Percentiles rank a stretch among this genome's conserved stretches.
Conservation (phyloP, 2,329 filamentous ascomycete genomes). For the Fusarium citri region DNA sequence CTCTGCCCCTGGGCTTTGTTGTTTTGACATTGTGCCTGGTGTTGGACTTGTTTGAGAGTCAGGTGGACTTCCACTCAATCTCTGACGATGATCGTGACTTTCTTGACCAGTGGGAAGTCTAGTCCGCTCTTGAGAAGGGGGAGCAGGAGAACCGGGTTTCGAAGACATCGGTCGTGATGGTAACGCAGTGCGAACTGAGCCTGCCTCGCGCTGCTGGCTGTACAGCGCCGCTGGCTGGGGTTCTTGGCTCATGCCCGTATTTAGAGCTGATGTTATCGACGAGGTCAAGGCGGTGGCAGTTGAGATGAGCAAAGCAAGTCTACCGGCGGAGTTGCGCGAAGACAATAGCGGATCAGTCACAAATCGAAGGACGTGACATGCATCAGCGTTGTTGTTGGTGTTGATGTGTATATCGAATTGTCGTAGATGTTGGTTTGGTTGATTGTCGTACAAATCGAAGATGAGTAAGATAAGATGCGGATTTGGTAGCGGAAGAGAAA, state of each 20-base stretch:
- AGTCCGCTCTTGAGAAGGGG: slow-evolving; percentile 36
- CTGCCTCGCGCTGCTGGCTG: slow-evolving; percentile 49
- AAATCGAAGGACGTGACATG: slow-evolving; percentile 32
- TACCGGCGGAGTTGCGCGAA: slow-evolving; percentile 1
- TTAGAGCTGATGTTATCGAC: slow-evolving; percentile 19
- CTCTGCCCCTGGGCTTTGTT: slow-evolving; percentile 48
- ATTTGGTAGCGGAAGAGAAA: slow-evolving; percentile 24
- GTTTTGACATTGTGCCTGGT: slow-evolving; percentile 43
- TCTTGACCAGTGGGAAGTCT: slow-evolving; percentile 43
- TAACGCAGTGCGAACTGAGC: slow-evolving; percentile 52
- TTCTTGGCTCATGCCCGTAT: slow-evolving; percentile 50
- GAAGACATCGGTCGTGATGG: slow-evolving; percentile 54
- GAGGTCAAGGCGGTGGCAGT: slow-evolving; percentile 5
- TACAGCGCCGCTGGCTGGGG: slow-evolving; percentile 42
- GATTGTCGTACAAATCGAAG: slow-evolving; percentile 11
- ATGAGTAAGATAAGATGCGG: slow-evolving; percentile 10
- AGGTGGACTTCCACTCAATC: slow-evolving; percentile 45
- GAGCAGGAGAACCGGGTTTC: slow-evolving; percentile 40
- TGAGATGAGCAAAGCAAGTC: slow-evolving; percentile 5
- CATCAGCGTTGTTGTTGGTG: slow-evolving; percentile 22
- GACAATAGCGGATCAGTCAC: slow-evolving; percentile 34
- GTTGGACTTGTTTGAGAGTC: slow-evolving; percentile 43
- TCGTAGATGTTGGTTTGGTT: slow-evolving; percentile 9
- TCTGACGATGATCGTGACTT: slow-evolving; percentile 29
- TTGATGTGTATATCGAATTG: slow-evolving; percentile 20